These are phyloP conservation scores for Solanum sitiens DNA, from an alignment of 257 asterid genomes.

Conservation along the genomic window DNA sequence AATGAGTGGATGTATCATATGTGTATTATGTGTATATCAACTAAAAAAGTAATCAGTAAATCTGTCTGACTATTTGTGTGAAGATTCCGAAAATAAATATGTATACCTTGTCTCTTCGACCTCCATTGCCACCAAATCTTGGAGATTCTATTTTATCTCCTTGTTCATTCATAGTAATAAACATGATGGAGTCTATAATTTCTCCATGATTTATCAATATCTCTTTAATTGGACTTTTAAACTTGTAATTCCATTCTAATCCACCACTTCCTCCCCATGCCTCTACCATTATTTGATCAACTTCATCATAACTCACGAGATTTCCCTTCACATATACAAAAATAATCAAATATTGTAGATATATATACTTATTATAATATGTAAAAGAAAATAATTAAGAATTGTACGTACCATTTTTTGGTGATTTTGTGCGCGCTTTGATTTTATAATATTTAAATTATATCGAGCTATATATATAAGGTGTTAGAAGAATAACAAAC, in stretches of 20 bases:
- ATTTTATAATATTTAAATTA: background rate
- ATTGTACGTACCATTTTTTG: background rate
- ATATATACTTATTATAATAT: background rate
- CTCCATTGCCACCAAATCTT: slow-evolving; percentile 2
- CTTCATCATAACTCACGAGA: background rate
- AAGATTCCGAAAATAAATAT: background rate
- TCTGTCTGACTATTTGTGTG: background rate
- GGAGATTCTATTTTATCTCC: background rate
- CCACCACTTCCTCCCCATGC: slow-evolving; percentile 3
- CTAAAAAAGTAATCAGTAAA: background rate
- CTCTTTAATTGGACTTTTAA: background rate
- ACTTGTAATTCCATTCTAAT: background rate
- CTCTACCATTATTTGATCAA: background rate
- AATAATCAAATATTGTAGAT: background rate
- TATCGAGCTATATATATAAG: background rate
- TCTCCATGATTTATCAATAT: background rate
- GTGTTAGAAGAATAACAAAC: background rate
- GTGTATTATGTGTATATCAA: background rate
- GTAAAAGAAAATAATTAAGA: background rate
- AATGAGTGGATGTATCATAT: background rate
- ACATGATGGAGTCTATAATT: background rate
- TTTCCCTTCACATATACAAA: background rate
- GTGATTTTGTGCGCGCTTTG: background rate
- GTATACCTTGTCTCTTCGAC: background rate
- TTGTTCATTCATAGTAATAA: background rate